A percentile compares a stretch with the other conserved stretches of the same genome.
These are phyloP conservation scores for Leptodontidium sp. DNA, from an alignment of 2,329 filamentous ascomycete genomes.

Conservation along the genomic window DNA sequence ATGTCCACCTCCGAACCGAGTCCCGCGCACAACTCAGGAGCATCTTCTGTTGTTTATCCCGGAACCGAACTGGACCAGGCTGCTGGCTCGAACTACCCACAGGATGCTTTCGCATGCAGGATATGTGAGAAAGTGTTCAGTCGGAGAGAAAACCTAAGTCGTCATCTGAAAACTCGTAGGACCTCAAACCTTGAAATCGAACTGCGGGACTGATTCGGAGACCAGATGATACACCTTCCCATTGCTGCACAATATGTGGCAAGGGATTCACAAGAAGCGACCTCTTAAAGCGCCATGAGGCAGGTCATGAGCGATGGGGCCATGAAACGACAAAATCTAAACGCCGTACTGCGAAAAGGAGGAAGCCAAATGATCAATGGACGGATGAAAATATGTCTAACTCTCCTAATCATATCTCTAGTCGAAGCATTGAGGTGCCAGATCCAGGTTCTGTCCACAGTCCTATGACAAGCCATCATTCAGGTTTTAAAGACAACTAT, in stretches of 20 bases:
- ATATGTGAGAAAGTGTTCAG: slow-evolving; percentile 38
- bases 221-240: slow-evolving; percentile 22
- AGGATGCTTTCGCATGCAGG: slow-evolving; percentile 30
- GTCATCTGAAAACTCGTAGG: slow-evolving; percentile 40
- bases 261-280: slow-evolving; percentile 42
- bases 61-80: neutral
- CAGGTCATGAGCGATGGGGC: slow-evolving; percentile 40
- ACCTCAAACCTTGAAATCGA: neutral
- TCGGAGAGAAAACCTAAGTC: slow-evolving; percentile 41
- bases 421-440: neutral
- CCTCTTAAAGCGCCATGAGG: slow-evolving; percentile 39
- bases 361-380: slow-evolving; percentile 20
- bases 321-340: slow-evolving; percentile 22
- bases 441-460: neutral
- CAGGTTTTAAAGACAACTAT: neutral
- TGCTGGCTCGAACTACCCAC: neutral
- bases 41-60: neutral
- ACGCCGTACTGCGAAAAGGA: slow-evolving; percentile 26
- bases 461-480: neutral
- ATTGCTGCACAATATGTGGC: slow-evolving; percentile 38
- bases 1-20: neutral
- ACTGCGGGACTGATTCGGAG: neutral
- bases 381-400: slow-evolving; percentile 2
- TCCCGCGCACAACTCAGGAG: neutral
- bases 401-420: neutral